Evolutionary conservation across 192 early-diverging fungal genomes (phyloP), one percentile per base, ranked within the genome.

Genomic region (Backusella tarrabulga): DNA sequence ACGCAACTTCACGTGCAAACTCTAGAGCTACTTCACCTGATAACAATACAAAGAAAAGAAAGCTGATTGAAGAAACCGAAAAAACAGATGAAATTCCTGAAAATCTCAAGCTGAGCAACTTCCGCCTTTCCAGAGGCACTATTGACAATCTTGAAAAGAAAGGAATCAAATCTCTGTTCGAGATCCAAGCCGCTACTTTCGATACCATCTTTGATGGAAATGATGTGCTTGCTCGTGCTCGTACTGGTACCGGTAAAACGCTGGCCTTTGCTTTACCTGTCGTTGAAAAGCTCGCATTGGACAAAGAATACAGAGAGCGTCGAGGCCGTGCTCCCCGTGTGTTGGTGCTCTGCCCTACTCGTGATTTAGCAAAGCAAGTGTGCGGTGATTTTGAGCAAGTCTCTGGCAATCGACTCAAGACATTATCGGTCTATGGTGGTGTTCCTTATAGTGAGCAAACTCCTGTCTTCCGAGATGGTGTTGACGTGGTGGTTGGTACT

Each of bases 121-220:
- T 91, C 77, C 83, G 87, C 26, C 80, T 95, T 70, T 88, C 91
- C 3, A 82, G 85, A 34, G 81, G 89, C 11, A 97, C 95, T 21
- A 77, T 95, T 60, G 84, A 84, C 34, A 89, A 92, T 6, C 88
- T 99, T 38, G 80, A 83, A n/a, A 79, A 74, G 6, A 90, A 93
- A 42, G 94, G 94, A 42, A 92, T 98, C 72, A 89, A 89, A 21
- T 84, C 91, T 6, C 87, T 99, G 29, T 99, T 99, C 82, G 96
- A 96, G 15, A 99, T 99, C 60, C 97, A 99, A 85, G 95, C 96
- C 29, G 94, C 93, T 74, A 95, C 94, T 14, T 90, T 92, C 74
- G 80, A 90, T 67, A 83, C 83, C n/a, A 91, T 95, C 77, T 89
- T 81, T 52, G 91, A 93, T 46, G 93, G 93, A 74, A 87, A 93